A percentile compares a stretch with the other conserved stretches of the same genome.
Conservation (phyloP, 768 basidiomycete genomes). For the Tubosaeta brunneosetosa region DNA sequence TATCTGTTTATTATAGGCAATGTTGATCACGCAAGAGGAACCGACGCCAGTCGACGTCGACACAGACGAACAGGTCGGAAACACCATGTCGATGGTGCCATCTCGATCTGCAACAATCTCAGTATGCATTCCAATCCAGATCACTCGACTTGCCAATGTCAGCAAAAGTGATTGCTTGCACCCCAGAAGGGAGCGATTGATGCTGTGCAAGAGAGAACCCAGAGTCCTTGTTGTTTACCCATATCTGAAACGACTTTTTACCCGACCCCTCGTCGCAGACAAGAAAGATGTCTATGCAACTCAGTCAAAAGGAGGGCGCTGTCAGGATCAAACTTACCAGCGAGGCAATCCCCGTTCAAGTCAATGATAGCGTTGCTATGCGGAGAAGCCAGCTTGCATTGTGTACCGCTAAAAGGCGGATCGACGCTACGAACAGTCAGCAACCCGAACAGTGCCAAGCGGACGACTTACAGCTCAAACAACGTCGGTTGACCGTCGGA, state of each 20-base stretch:
- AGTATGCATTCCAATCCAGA: background rate
- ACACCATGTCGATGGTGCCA: slow-evolving; percentile 93
- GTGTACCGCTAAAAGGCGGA: slow-evolving; percentile 55
- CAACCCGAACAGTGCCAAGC: background rate
- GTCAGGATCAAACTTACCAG: slow-evolving; percentile 44
- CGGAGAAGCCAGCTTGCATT: slow-evolving; percentile 78
- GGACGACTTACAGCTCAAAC: slow-evolving; percentile 59
- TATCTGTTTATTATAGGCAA: slow-evolving; percentile 91
- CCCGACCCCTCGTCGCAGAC: slow-evolving; percentile 67
- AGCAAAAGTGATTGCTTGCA: slow-evolving; percentile 80
- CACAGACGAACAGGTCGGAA: slow-evolving; percentile 76
- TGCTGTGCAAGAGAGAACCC: slow-evolving; percentile 69
- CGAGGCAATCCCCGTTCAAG: slow-evolving; percentile 91
- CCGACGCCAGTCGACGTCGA: slow-evolving; percentile 68
- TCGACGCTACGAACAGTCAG: slow-evolving; percentile 39
- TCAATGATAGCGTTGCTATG: slow-evolving; percentile 96
- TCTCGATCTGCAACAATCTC: slow-evolving; percentile 64
- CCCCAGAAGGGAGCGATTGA: slow-evolving; percentile 67
- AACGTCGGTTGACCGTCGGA: slow-evolving; percentile 48
- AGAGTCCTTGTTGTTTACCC: slow-evolving; percentile 78
- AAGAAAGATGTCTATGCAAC: slow-evolving; percentile 72
- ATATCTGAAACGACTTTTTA: slow-evolving; percentile 78
- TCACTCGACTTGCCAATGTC: slow-evolving; percentile 66
- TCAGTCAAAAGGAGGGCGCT: background rate
- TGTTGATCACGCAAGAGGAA: slow-evolving; percentile 74